phyloP scores from a whole-genome alignment of 768 basidiomycete genomes.

The Dictyophora rubrovolvata region DNA sequence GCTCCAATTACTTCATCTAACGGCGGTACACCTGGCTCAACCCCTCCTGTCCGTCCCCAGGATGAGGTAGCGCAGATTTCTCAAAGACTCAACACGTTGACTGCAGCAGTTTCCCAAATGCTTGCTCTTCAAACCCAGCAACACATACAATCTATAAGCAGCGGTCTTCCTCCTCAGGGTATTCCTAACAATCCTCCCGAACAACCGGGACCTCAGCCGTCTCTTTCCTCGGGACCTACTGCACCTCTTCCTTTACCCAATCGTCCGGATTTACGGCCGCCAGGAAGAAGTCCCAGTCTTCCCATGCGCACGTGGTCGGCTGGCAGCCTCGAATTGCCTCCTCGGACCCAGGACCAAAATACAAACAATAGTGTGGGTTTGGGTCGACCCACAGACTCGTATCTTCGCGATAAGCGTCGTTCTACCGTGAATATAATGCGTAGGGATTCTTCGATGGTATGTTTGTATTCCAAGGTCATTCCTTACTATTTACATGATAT shows the following conservation, averaged over 20 bases:
- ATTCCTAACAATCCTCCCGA: slow-evolving; percentile 25
- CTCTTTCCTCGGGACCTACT: slow-evolving; percentile 28
- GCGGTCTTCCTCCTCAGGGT: slow-evolving; percentile 13
- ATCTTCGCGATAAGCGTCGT: slow-evolving; percentile 61
- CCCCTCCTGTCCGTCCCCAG: slow-evolving; percentile 29
- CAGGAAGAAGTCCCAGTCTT: slow-evolving; percentile 49
- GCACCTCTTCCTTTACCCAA: slow-evolving; percentile 39
- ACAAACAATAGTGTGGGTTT: slow-evolving; percentile 19
- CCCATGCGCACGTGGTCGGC: slow-evolving; percentile 81
- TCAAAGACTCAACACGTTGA: slow-evolving; percentile 67
- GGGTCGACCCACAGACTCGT: slow-evolving; percentile 28
- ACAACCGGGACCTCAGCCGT: slow-evolving; percentile 22
- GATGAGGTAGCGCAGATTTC: slow-evolving; percentile 72
- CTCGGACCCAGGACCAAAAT: slow-evolving; percentile 35
- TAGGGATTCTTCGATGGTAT: slow-evolving; percentile 65
- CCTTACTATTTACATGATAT: slow-evolving; percentile 10
- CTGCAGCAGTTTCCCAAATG: slow-evolving; percentile 77
- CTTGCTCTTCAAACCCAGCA: slow-evolving; percentile 71
- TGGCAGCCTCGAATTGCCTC: slow-evolving; percentile 64
- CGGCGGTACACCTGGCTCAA: slow-evolving; percentile 63
- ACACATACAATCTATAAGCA: slow-evolving; percentile 39
- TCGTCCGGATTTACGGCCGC: slow-evolving; percentile 53
- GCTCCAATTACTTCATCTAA: slow-evolving; percentile 38
- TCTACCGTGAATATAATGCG: slow-evolving; percentile 60
- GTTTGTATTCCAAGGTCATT: slow-evolving; percentile 20